phyloP scores from a whole-genome alignment of 192 early-diverging fungal species.

The Neocallimastix lanati region DNA sequence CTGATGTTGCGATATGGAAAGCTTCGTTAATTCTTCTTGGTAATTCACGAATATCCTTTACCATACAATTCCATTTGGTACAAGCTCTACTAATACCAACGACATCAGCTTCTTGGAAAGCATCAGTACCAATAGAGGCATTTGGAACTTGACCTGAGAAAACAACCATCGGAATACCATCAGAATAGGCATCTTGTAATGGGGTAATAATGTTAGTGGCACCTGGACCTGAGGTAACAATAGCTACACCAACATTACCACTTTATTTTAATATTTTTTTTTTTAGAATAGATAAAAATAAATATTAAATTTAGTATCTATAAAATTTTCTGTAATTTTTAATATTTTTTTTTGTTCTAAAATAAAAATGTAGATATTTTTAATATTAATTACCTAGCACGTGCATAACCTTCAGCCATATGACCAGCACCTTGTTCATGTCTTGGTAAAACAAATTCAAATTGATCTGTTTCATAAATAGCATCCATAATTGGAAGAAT shows the following conservation, averaged over 20 bases:
- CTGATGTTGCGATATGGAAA: slow-evolving; percentile 87
- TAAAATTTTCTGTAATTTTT: too few species aligned
- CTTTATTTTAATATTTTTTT: slow-evolving; percentile 6
- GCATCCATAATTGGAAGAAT: slow-evolving; percentile 98
- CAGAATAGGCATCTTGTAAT: slow-evolving; percentile 88
- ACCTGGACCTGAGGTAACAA: slow-evolving; percentile 88
- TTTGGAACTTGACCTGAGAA: slow-evolving; percentile 89
- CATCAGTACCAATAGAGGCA: slow-evolving; percentile 78
- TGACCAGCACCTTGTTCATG: slow-evolving; percentile 98
- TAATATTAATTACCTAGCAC: slow-evolving; percentile 45
- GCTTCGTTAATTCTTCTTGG: slow-evolving; percentile 96
- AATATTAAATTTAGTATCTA: not conserved
- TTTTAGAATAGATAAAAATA: not conserved
- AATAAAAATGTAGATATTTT: not conserved
- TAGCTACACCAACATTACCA: slow-evolving; percentile 55
- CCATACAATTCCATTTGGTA: slow-evolving; percentile 99
- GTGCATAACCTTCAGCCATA: slow-evolving; percentile 94
- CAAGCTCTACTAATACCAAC: slow-evolving; percentile 87
- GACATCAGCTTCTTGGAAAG: slow-evolving; percentile 97
- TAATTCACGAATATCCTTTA: slow-evolving; percentile 86
- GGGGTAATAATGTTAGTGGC: slow-evolving; percentile 96
- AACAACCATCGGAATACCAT: slow-evolving; percentile 90
- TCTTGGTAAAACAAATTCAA: slow-evolving; percentile 88
- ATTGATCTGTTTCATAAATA: slow-evolving; percentile 86
- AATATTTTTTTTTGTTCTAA: not conserved